Conservation (phyloP, 305 asterid genomes). For the Nicotiana rustica region DNA sequence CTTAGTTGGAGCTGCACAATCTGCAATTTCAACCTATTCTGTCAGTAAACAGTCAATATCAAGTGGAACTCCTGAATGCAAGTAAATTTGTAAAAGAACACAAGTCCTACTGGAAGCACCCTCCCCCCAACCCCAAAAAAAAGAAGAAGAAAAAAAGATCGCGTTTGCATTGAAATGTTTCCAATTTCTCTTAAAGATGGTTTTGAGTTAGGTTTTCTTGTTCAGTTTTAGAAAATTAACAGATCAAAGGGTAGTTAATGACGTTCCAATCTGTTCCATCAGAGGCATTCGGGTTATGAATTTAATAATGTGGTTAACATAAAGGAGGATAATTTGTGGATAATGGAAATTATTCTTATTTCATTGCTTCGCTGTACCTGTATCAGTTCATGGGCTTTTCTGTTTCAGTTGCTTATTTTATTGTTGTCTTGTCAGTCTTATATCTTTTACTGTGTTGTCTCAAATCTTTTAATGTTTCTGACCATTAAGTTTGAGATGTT, state of each 20-base stretch:
- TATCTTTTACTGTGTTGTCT: neutral
- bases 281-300: neutral
- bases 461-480: slow-evolving; percentile 30
- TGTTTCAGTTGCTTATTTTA: slow-evolving; percentile 17
- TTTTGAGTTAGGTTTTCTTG: neutral
- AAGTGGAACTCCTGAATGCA: neutral
- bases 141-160: neutral
- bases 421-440: slow-evolving; percentile 16
- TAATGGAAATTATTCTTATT: neutral
- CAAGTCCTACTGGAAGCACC: neutral
- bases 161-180: neutral
- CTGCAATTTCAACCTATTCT: neutral
- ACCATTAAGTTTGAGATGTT: neutral
- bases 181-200: neutral
- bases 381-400: slow-evolving; percentile 7
- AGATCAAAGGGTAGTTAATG: slow-evolving; percentile 22
- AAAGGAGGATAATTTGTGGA: slow-evolving; percentile 11
- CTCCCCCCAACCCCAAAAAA: neutral
- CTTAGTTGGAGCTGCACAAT: slow-evolving; percentile 25
- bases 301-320: neutral
- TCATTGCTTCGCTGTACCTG: slow-evolving; percentile 24
- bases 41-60: slow-evolving; percentile 15
- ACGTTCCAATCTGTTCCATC: neutral
- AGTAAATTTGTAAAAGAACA: neutral
- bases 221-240: slow-evolving; percentile 15